Conservation (phyloP, 2,329 filamentous ascomycete species). For the Apiospora aurea region DNA sequence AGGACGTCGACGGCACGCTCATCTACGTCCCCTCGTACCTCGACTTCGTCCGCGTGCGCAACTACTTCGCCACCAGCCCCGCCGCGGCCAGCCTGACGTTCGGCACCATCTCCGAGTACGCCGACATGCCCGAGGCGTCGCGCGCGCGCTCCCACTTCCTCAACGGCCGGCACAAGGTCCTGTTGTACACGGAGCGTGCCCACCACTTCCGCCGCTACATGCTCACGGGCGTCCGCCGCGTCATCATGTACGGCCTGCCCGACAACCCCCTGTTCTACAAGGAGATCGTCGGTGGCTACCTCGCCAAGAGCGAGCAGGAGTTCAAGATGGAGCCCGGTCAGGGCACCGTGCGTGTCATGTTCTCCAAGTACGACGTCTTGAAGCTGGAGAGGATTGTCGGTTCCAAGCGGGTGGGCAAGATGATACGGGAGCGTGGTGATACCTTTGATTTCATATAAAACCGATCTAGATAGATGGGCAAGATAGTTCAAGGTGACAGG, state of each 20-base stretch:
- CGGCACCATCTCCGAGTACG: constrained; percentile 89
- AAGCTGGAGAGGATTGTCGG: constrained; percentile 90
- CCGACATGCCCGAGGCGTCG: constrained; percentile 77
- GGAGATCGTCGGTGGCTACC: constrained; percentile 75
- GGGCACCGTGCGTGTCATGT: constrained; percentile 69
- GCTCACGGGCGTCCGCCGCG: constrained; percentile 78
- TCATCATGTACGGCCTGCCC: constrained; percentile 90
- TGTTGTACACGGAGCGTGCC: constrained; percentile 94
- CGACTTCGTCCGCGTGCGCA: constrained; percentile 92
- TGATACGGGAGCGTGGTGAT: constrained; percentile 85
- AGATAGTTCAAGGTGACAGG: neutral
- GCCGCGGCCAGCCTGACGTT: constrained; percentile 68
- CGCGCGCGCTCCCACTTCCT: constrained; percentile 89
- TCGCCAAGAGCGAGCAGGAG: constrained; percentile 66
- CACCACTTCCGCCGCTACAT: constrained; percentile 94
- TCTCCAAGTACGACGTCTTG: constrained; percentile 89
- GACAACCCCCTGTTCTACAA: constrained; percentile 86
- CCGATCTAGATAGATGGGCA: neutral
- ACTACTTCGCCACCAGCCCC: constrained; percentile 81
- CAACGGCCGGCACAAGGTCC: constrained; percentile 78
- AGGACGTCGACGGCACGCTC: constrained; percentile 72
- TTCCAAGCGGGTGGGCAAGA: constrained; percentile 78
- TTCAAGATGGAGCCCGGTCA: constrained; percentile 62
- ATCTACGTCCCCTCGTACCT: constrained; percentile 93
- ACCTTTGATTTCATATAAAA: constrained; percentile 90